Conservation (phyloP, 371 early-diverging fungal genomes). For the Polyrhizophydium stewartii region DNA sequence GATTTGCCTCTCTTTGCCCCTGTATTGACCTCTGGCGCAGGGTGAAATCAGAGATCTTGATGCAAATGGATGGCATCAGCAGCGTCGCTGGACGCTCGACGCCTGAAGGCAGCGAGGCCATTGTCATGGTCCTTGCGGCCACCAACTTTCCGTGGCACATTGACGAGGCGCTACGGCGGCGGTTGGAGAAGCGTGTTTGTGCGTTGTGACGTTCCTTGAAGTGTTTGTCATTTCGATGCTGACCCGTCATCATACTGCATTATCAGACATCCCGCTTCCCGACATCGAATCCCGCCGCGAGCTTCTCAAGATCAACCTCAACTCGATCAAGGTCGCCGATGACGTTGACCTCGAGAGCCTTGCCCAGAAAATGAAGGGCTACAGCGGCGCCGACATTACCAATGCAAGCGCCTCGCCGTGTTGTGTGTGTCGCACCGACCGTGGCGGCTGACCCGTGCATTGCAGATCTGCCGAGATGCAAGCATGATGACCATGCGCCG, state of each 20-base stretch:
- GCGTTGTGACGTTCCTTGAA: slow-evolving; percentile 3
- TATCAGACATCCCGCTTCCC: slow-evolving; percentile 53
- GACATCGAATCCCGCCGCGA: slow-evolving; percentile 41
- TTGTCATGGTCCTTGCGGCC: slow-evolving; percentile 56
- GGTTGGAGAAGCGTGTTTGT: slow-evolving; percentile 56
- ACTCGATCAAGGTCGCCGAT: slow-evolving; percentile 27
- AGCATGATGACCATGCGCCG: slow-evolving; percentile 57
- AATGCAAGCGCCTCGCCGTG: slow-evolving; percentile 26
- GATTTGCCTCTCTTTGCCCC: not conserved
- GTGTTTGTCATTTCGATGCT: not conserved
- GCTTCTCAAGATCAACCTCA: slow-evolving; percentile 42
- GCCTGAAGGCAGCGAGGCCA: slow-evolving; percentile 35
- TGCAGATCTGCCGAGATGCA: slow-evolving; percentile 55
- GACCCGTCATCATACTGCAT: not conserved
- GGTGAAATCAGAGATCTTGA: slow-evolving; percentile 54
- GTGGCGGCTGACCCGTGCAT: not conserved
- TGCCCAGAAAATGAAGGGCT: slow-evolving; percentile 44
- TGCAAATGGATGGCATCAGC: slow-evolving; percentile 61
- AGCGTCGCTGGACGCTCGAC: slow-evolving; percentile 15
- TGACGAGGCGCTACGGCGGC: slow-evolving; percentile 49
- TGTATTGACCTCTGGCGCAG: slow-evolving; percentile 7
- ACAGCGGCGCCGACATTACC: slow-evolving; percentile 55
- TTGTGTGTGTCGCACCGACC: not conserved
- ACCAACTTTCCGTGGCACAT: slow-evolving; percentile 60
- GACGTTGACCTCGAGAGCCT: slow-evolving; percentile 41